Evolutionary conservation across 495 filamentous ascomycete species (phyloP).

Genomic region (Amniculicola lignicola): DNA sequence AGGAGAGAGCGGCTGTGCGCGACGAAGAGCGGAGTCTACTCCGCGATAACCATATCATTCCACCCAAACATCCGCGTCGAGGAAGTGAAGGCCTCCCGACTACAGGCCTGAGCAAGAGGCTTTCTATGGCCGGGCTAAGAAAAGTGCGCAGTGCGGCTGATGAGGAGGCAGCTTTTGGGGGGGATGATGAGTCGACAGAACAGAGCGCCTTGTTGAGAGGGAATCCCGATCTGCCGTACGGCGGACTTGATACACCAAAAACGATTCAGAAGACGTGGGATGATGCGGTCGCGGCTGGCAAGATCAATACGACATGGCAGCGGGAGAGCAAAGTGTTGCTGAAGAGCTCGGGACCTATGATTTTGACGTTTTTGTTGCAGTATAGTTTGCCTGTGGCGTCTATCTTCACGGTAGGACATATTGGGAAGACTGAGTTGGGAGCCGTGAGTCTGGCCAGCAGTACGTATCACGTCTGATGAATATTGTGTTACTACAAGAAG

Average conservation of each 20-base stretch:
- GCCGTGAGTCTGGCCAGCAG: conserved; percentile 59
- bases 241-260: conserved; percentile 40
- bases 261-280: conserved; percentile 35
- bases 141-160: conserved; percentile 37
- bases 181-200: conserved; percentile 41
- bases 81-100: conserved; percentile 21
- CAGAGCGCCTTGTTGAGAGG: conserved; percentile 51
- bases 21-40: conserved; percentile 72
- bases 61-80: conserved; percentile 55
- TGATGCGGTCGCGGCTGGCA: conserved; percentile 30
- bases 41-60: conserved; percentile 71
- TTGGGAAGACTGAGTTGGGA: conserved; percentile 34
- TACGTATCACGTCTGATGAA: too few relatives aligned
- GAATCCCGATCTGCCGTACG: conserved; percentile 36
- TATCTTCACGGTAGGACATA: conserved; percentile 51
- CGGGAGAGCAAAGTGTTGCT: conserved; percentile 49
- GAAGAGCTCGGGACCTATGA: conserved; percentile 57
- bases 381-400: conserved; percentile 67
- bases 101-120: conserved; percentile 20
- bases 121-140: conserved; percentile 21
- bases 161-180: conserved; percentile 28
- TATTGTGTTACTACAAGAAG: not conserved
- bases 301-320: conserved; percentile 34
- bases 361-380: conserved; percentile 69
- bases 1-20: conserved; percentile 61